Base-by-base conservation (phyloP, 2,329 filamentous ascomycete genomes). In the Trichoderma koningii region DNA sequence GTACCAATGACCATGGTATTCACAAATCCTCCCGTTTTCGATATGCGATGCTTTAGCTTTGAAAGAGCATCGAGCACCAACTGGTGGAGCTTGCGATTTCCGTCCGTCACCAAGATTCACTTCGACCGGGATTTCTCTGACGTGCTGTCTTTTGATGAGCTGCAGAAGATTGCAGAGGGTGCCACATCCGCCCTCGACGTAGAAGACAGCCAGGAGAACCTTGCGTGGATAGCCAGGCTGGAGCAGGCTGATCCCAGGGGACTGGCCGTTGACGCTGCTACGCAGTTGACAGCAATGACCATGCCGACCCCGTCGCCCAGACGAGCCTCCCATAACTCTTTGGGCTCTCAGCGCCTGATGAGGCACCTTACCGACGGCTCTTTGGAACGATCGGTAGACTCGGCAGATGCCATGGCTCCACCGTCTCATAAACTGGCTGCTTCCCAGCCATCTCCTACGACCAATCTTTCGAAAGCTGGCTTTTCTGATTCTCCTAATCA, bases 1-100 rank as follows among this genome's bases (percentile, higher is more conserved):
- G 75, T 77, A 51, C 72, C 79, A 71, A 77, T 84, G 68, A 79
- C 81, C 0, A 76, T 81, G 1, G 76, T 88, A 1, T 96, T 96
- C 74, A 83, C 82, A 7, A 79, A 82, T 0, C 92, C 92, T 0
- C 84, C 92, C 21, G 86, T 97, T 0, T 90, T 93, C 64, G 93
- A 96, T 70, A 80, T 96, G 66, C 82, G 90, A 26, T 93, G 92
- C 61, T 91, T 91, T 67, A 88, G 89, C 0, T 97, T 93, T 69
- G 89, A 92, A 66, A 91, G 89, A 71, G 82, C 85, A 3, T 83
- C 86, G 4, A 88, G 89, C 71, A 87, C 86, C 15, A 82, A 82
- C 1, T 93, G 90, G 71, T 92, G 87, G 80, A 88, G 88, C 66
- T 84, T 92, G 60, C 84, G 93, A 1, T 96, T 96, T 71, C 90